These are phyloP conservation scores for Xylariaceae sp. DNA, from an alignment of 2,329 filamentous ascomycete genomes.

Conservation along the genomic window DNA sequence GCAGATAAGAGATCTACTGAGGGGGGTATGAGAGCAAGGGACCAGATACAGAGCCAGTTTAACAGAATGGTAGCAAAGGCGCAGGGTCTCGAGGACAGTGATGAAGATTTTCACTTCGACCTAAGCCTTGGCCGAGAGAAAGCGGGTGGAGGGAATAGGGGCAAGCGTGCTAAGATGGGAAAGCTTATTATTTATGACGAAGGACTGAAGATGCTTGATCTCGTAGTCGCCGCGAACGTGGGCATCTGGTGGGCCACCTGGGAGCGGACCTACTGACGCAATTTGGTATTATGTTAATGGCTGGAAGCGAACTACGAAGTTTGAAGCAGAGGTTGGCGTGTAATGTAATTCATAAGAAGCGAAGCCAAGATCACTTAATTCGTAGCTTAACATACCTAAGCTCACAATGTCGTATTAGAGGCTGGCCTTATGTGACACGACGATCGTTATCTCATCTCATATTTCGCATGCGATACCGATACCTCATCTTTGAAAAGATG, in stretches of 20 bases:
- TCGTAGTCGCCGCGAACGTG: slow-evolving; percentile 89
- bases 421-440: neutral
- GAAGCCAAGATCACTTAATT: slow-evolving; percentile 3
- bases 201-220: slow-evolving; percentile 92
- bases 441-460: neutral
- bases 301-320: neutral
- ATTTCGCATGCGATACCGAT: neutral
- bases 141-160: slow-evolving; percentile 84
- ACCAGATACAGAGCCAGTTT: slow-evolving; percentile 49
- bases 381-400: neutral
- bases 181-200: slow-evolving; percentile 91
- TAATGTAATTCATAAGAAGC: slow-evolving; percentile 9
- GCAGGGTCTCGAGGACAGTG: slow-evolving; percentile 44
- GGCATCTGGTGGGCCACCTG: slow-evolving; percentile 93
- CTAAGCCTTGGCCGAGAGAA: slow-evolving; percentile 80
- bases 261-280: slow-evolving; percentile 58
- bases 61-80: slow-evolving; percentile 38
- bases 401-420: neutral
- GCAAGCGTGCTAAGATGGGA: slow-evolving; percentile 88
- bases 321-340: neutral
- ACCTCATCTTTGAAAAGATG: too few species aligned
- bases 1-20: slow-evolving; percentile 46
- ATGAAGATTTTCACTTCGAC: slow-evolving; percentile 62
- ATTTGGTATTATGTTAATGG: neutral
- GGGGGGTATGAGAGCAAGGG: slow-evolving; percentile 40